Base-by-base conservation (phyloP, 257 asterid genomes). In the Capsicum chinense region DNA sequence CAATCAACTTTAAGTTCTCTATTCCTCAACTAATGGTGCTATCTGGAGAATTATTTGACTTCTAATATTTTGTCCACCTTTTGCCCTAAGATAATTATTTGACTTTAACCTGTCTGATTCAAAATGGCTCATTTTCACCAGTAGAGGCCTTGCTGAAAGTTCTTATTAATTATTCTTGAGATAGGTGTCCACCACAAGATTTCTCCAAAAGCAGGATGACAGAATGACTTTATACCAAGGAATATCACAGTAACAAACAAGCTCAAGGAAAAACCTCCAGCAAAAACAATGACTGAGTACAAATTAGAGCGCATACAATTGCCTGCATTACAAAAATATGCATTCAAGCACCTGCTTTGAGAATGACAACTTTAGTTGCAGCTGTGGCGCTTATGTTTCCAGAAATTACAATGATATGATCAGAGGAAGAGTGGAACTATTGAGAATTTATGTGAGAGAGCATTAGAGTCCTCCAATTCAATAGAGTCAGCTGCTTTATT, bases 231-330 rank as follows among this genome's bases (percentile, higher is more conserved):
- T 21, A 63, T 26, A 26, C 70, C 70, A 74, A 74, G 81, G 48
- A 76, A 57, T 21, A 76, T 76, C 63, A 52, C 47, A 52, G 48
- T 26, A 76, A 76, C 63, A 76, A 76, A 76, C 63, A 76, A 76
- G 48, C 81, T 52, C 81, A 52, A 76, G 80, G 80, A 47, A 21
- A 73, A 48, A 71, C n/a, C 80, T 73, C 39, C 59, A 73, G 42
- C 59, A 48, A 73, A 73, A 48, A 54, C 80, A 48, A 71, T 47
- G 48, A 52, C 8, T 21, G 47, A 50, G 81, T 76, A 50, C 63
- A 62, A 52, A 54, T 21, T 52, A 52, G 81, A 26, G 63, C 21
- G 14, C 81, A 76, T 26, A 8, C 47, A 76, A 26, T 63, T 76
- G 16, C 63, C 81, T 52, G 39, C 26, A 47, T 76, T 52, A 52